phyloP scores from a whole-genome alignment of 2,329 filamentous ascomycete genomes.

The Sclerotinia subarctica region DNA sequence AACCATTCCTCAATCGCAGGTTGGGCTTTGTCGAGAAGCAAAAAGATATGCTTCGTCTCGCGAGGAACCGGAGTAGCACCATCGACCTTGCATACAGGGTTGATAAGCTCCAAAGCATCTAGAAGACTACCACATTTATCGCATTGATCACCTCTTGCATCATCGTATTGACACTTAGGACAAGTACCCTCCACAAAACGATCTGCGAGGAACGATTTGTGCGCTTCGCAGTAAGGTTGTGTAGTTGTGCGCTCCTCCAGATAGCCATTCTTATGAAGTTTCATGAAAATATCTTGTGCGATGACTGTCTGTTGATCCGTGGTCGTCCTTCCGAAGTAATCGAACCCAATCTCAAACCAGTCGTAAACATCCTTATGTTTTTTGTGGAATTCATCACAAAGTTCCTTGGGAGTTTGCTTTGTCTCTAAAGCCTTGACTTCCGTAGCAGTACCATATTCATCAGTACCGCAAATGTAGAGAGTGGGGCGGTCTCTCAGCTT shows the following conservation, averaged over 20 bases:
- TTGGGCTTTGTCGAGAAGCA: conserved; percentile 82
- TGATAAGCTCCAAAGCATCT: conserved; percentile 64
- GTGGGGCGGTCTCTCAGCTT: conserved; percentile 76
- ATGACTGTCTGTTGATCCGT: conserved; percentile 88
- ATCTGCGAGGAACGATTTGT: conserved; percentile 76
- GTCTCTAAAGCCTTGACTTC: conserved; percentile 94
- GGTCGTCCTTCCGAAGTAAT: conserved; percentile 91
- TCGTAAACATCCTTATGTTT: conserved; percentile 89
- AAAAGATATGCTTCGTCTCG: conserved; percentile 85
- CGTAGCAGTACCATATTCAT: conserved; percentile 94
- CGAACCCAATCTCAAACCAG: conserved; percentile 94
- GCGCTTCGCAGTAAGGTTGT: conserved; percentile 85
- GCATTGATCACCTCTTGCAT: conserved; percentile 71
- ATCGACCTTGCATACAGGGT: conserved; percentile 89
- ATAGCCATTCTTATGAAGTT: conserved; percentile 84
- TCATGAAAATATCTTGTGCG: conserved; percentile 83
- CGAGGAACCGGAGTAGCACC: conserved; percentile 74
- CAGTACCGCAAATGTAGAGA: conserved; percentile 81
- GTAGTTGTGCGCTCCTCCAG: conserved; percentile 82
- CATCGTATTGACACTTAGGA: conserved; percentile 68
- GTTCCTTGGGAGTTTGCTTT: conserved; percentile 72
- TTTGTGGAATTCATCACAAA: conserved; percentile 90
- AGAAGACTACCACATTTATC: conserved; percentile 66
- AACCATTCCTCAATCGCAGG: conserved; percentile 76
- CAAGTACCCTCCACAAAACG: conserved; percentile 81